Base-by-base conservation (phyloP, 352 stramenopile genomes). In the Salisapilia sapeloensis region DNA sequence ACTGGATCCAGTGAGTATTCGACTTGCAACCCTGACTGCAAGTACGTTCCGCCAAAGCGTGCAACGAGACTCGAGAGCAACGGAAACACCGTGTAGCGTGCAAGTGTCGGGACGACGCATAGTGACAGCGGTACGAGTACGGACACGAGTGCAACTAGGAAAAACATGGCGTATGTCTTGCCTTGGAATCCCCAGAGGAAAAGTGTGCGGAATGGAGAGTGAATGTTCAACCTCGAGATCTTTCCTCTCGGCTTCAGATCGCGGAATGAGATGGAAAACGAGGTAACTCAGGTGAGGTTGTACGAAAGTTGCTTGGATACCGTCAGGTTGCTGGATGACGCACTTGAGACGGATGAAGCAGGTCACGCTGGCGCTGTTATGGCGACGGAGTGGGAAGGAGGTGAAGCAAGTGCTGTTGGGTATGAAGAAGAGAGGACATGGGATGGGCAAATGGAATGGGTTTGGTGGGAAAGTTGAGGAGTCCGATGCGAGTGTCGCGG, bases 381-480 rank as follows among this genome's bases (percentile, higher is more conserved):
- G 67, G 34, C 56, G 58, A 20, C 40, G n/a, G n/a, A n/a, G n/a
- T n/a, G n/a, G n/a, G n/a, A n/a, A n/a, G 1, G 15, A 5, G 30
- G 14, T 8, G 8, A 17, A 25, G 17, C 38, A 83, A 29, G 54
- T 89, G 20, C 50, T 91, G 19, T 50, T 91, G 13, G 81, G 81
- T 2, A 52, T 89, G 48, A 95, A 95, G 49, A 93, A 94, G 45
- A 66, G 79, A 23, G 82, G 82, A 22, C 92, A 94, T 34, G 81
- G 82, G 11, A 21, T 52, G 28, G 79, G 78, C 35, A 93, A 93
- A 42, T 94, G 75, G 75, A 94, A 94, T 40, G 78, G 82, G 19
- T 94, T 94, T 42, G 82, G 82, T 4, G 81, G 82, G 4, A 95
- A 95, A 48, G 64, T 95, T 13, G 76, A 94, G 35, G 5, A 42